Percentiles rank a stretch among this genome's conserved stretches.
Conservation (phyloP, 495 filamentous ascomycete genomes). For the Neurospora intermedia region DNA sequence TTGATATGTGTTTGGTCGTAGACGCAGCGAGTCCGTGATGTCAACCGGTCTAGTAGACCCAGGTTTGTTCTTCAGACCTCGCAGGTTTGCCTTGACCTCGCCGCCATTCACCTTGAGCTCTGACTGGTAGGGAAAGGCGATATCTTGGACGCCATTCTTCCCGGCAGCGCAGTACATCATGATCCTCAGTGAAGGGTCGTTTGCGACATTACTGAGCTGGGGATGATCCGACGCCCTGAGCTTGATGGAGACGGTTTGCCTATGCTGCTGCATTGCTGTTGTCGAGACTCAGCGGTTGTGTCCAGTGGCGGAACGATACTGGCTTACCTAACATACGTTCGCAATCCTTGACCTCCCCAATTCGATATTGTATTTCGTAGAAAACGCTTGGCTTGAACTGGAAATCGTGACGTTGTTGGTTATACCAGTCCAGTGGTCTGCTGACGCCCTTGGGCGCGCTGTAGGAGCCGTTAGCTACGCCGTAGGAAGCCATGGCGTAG, state of each 20-base stretch:
- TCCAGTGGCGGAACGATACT: background rate
- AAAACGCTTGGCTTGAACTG: constrained; percentile 72
- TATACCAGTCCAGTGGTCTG: background rate
- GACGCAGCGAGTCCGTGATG: constrained; percentile 66
- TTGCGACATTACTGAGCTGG: constrained; percentile 36
- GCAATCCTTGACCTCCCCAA: constrained; percentile 53
- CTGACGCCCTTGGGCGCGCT: constrained; percentile 1
- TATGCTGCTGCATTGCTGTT: constrained; percentile 48
- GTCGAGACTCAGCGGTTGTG: constrained; percentile 6
- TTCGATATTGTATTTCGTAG: constrained; percentile 48
- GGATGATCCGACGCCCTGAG: constrained; percentile 42
- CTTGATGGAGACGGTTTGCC: constrained; percentile 41
- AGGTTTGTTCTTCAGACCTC: constrained; percentile 89
- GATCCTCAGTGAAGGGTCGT: constrained; percentile 46
- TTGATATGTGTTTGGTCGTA: constrained; percentile 49
- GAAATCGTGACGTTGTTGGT: constrained; percentile 4
- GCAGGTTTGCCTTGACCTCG: constrained; percentile 78
- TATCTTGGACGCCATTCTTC: constrained; percentile 53
- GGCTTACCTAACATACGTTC: constrained; percentile 44
- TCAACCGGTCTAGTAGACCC: constrained; percentile 89
- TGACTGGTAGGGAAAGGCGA: constrained; percentile 82
- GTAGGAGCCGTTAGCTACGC: background rate
- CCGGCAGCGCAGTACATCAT: constrained; percentile 72
- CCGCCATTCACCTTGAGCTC: constrained; percentile 84
- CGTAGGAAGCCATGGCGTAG: constrained; percentile 9